These are phyloP conservation scores for Dissophora globulifera DNA, from an alignment of 192 early-diverging fungal species.

Conservation along the genomic window DNA sequence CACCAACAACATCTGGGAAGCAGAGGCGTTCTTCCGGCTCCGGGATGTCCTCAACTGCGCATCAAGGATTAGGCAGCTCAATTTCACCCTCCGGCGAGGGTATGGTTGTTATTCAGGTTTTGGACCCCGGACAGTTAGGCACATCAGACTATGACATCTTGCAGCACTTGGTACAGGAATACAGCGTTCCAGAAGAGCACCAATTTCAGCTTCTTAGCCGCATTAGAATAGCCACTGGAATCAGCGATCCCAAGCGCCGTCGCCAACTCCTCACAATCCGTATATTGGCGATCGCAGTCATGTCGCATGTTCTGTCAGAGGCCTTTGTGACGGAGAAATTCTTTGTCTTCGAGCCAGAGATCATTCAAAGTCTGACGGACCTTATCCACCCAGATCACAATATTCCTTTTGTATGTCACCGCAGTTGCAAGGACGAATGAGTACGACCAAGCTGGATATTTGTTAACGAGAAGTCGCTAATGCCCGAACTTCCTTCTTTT, in stretches of 20 bases:
- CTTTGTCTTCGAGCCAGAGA: conserved; percentile 90
- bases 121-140: conserved; percentile 46
- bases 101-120: conserved; percentile 66
- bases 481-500: too few species aligned
- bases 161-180: conserved; percentile 67
- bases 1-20: conserved; percentile 14
- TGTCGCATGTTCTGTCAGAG: conserved; percentile 74
- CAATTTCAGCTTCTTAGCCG: conserved; percentile 84
- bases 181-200: conserved; percentile 77
- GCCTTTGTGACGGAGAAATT: conserved; percentile 73
- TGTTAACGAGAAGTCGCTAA: too few species aligned
- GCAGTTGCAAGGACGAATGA: too few species aligned
- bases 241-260: conserved; percentile 60
- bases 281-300: conserved; percentile 81
- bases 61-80: background rate
- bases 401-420: conserved; percentile 61
- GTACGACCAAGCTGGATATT: too few species aligned
- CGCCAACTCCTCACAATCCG: conserved; percentile 75
- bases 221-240: conserved; percentile 77
- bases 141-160: conserved; percentile 67
- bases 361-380: conserved; percentile 82
- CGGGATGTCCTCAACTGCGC: conserved; percentile 6
- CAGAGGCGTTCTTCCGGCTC: conserved; percentile 29
- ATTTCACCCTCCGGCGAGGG: conserved; percentile 55
- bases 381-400: conserved; percentile 73